Evolutionary conservation across 2,329 filamentous ascomycete genomes (phyloP), one percentile per base, ranked within the genome.

Genomic region (Pseudogymnoascus sp.): DNA sequence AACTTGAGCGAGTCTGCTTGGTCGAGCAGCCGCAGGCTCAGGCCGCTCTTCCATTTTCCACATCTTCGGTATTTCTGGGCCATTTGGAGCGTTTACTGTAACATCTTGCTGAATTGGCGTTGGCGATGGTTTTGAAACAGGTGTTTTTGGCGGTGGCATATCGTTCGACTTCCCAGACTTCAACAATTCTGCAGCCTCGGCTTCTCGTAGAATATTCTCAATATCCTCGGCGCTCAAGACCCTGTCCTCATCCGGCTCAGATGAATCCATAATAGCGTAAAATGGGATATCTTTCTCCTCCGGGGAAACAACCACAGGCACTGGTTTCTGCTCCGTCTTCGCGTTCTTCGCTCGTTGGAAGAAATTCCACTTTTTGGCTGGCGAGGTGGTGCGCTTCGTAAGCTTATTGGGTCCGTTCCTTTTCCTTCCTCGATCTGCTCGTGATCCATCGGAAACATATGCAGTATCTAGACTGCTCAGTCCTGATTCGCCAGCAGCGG

Each of bases 1-100:
- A 57, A 96, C 87, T 69, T 93, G 91, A 28, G 87, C 85, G 16
- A 96, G 79, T 64, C 92, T 83, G 72, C 85, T 90, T 8, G 51
- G 51, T 57, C 51, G 28, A 13, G 51, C n/a, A 2, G 16, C n/a
- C n/a, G 51, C 28, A 8, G 6, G 28, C 51, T 57, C 51, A 34
- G 51, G 28, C 5, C 51, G 28, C 19, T 57, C 51, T 36, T 57
- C 51, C 39, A 61, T 39, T 41, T 61, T 61, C 60, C 60, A 61
- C 34, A 61, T 61, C 6, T 61, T 25, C 16, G 60, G 60, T 39
- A 61, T 61, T 19, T 41, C 51, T 57, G 28, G 28, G 5, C n/a
- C 51, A 21, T 19, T 34, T 21, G 28, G 51, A 34, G 51, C 11
- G 28, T 19, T 57, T 57, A 6, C 25, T 14, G 10, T 1, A 14